These are phyloP conservation scores for Kwoniella shivajii DNA, from an alignment of 1,284 basidiomycete genomes.

Conservation along the genomic window DNA sequence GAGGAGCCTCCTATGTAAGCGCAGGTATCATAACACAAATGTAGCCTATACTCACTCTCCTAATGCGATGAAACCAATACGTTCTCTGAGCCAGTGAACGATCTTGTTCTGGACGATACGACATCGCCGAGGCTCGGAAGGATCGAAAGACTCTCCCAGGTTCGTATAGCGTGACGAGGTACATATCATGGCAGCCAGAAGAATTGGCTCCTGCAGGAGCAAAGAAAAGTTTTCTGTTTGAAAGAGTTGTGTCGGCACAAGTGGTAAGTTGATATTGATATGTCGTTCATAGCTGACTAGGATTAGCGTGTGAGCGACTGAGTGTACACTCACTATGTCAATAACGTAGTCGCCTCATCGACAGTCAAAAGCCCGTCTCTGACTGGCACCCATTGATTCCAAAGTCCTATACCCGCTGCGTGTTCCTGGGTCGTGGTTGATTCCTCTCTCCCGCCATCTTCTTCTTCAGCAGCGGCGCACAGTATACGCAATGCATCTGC, in stretches of 20 bases:
- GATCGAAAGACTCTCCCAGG: slow-evolving; percentile 20
- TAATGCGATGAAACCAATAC: slow-evolving; percentile 20
- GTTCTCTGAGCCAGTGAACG: slow-evolving; percentile 19
- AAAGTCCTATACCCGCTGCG: slow-evolving; percentile 9
- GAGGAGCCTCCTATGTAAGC: neutral
- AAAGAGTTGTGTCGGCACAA: slow-evolving; percentile 22
- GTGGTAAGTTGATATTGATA: slow-evolving; percentile 22
- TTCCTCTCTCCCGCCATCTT: neutral
- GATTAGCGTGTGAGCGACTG: neutral
- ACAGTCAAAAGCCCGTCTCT: slow-evolving; percentile 25
- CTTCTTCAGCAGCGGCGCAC: slow-evolving; percentile 20
- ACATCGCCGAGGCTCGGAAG: slow-evolving; percentile 13
- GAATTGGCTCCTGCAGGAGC: slow-evolving; percentile 20
- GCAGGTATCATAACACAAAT: neutral
- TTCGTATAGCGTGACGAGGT: slow-evolving; percentile 22
- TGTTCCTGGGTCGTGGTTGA: neutral
- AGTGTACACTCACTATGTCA: slow-evolving; percentile 14
- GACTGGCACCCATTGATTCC: slow-evolving; percentile 27
- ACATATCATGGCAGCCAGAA: slow-evolving; percentile 18
- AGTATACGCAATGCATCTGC: slow-evolving; percentile 27
- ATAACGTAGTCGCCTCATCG: slow-evolving; percentile 17
- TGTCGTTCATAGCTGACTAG: slow-evolving; percentile 14
- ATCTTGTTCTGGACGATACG: slow-evolving; percentile 18
- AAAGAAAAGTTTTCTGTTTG: slow-evolving; percentile 11
- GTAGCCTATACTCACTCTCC: slow-evolving; percentile 17